phyloP scores from a whole-genome alignment of 192 early-diverging fungal species.

The Gigaspora rosea region DNA sequence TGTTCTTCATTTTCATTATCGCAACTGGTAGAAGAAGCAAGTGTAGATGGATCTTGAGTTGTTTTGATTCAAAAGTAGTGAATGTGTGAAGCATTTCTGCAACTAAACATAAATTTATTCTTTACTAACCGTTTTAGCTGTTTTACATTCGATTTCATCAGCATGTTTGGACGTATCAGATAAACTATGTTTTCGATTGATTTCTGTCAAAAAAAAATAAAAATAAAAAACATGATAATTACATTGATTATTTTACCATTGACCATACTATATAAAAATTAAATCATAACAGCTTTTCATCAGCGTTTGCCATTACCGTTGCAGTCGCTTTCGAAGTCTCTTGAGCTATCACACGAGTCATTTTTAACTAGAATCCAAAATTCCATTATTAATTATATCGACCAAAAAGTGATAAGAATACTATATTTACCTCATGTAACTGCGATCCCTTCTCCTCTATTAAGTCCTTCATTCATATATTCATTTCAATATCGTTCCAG shows the following conservation, averaged over 20 bases:
- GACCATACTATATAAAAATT: constrained; percentile 8
- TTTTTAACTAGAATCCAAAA: constrained; percentile 12
- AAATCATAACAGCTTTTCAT: constrained; percentile 16
- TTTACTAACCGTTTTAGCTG: constrained; percentile 1
- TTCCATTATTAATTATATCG: neutral
- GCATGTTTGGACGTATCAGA: constrained; percentile 13
- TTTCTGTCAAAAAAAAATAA: neutral
- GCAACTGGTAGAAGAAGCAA: no score
- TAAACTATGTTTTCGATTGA: constrained; percentile 9
- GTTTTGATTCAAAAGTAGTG: no score
- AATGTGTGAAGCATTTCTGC: no score
- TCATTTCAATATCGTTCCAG: constrained; percentile 22
- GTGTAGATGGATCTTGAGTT: no score
- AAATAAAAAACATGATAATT: constrained; percentile 2
- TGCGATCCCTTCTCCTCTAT: neutral
- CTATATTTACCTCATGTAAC: constrained; percentile 8
- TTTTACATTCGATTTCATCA: constrained; percentile 2
- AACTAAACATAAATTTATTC: neutral
- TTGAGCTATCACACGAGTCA: neutral
- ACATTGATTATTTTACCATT: constrained; percentile 12
- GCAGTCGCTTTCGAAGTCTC: constrained; percentile 3
- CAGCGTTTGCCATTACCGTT: constrained; percentile 13
- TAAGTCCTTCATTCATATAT: constrained; percentile 3
- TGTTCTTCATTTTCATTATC: no score
- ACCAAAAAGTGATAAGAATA: constrained; percentile 16